Base-by-base conservation (phyloP, 139 green algal species). In the Chlamydomonas asymmetrica region DNA sequence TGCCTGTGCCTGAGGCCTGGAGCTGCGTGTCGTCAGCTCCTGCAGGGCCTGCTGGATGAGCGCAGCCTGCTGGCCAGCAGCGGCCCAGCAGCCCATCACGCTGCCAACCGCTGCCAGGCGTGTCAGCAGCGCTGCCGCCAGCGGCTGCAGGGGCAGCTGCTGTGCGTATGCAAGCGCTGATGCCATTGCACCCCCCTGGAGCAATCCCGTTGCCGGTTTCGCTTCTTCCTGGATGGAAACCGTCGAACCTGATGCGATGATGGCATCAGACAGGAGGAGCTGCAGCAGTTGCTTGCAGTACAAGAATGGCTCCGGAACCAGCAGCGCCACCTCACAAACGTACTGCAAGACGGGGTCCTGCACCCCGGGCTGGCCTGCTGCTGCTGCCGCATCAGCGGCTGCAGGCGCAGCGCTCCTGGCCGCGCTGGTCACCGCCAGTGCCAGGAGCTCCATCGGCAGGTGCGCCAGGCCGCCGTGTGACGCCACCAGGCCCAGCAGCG, bases 221-320 rank as follows among this genome's bases (percentile, higher is more conserved):
- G 27, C 35, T 1, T 38, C 35, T 56, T 27, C 18, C 45, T 13
- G 13, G 18, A 52, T 16, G 45, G 13, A 10, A 25, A 16, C 45
- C 18, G 45, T 13, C 45, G 45, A 16, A 52, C 45, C n/a, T n/a
- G 45, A 52, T 13, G 45, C 6, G 18, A 1, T 6, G 62, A 22
- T 35, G 35, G 27, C n/a, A 45, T 3, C 3, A 45, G 71, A 61
- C 43, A 78, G 45, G 16, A 78, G 71, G 31, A 78, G 45, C 32
- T 56, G 45, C 34, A 78, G 71, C 35, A 78, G 43, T 4, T 20
- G 32, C 1, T 35, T 9, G 61, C 71, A 71, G 41, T 8, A 2
- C 35, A 62, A 32, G 45, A 78, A 71, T 29, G 71, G 61, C 71
- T 45, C 16, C 23, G 71, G 71, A 61, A 78, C 45, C 27, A 45